A percentile compares a stretch with the other conserved stretches of the same genome.
phyloP scores from a whole-genome alignment of 140 eudicot species.

The Cichorium intybus region DNA sequence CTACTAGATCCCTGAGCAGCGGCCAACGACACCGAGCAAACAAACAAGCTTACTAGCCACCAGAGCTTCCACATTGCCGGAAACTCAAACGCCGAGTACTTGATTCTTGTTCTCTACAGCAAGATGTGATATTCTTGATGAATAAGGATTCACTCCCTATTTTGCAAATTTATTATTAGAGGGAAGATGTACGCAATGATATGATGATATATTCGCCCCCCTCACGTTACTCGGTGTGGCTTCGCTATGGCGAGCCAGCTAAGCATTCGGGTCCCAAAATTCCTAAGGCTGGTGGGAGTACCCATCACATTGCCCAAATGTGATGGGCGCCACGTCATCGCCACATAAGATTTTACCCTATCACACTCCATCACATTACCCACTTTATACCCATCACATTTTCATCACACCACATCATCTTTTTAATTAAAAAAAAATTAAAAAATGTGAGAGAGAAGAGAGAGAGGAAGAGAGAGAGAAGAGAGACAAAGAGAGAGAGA shows the following conservation, averaged over 20 bases:
- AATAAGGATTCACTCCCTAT: constrained; percentile 2
- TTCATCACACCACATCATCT: too few relatives aligned
- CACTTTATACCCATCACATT: too few relatives aligned
- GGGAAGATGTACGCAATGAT: constrained; percentile 29
- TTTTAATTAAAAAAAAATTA: too few relatives aligned
- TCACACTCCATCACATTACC: too few relatives aligned
- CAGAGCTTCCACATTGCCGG: constrained; percentile 62
- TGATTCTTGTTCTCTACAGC: background rate
- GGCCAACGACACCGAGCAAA: constrained; percentile 36
- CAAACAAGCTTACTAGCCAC: constrained; percentile 27
- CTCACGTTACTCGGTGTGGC: background rate
- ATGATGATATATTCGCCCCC: constrained; percentile 7
- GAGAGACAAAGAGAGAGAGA: too few relatives aligned
- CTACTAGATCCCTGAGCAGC: constrained; percentile 51
- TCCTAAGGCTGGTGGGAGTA: too few relatives aligned
- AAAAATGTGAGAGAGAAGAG: too few relatives aligned
- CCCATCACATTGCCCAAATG: too few relatives aligned
- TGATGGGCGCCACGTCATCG: too few relatives aligned
- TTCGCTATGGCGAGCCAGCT: constrained; percentile 13
- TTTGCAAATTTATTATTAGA: constrained; percentile 4
- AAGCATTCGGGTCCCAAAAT: background rate
- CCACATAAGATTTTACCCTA: too few relatives aligned
- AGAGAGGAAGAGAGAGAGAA: too few relatives aligned
- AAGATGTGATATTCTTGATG: constrained; percentile 22
- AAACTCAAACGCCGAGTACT: constrained; percentile 16